These are phyloP conservation scores for Clathrospora elynae DNA, from an alignment of 2,329 filamentous ascomycete genomes.

Conservation along the genomic window DNA sequence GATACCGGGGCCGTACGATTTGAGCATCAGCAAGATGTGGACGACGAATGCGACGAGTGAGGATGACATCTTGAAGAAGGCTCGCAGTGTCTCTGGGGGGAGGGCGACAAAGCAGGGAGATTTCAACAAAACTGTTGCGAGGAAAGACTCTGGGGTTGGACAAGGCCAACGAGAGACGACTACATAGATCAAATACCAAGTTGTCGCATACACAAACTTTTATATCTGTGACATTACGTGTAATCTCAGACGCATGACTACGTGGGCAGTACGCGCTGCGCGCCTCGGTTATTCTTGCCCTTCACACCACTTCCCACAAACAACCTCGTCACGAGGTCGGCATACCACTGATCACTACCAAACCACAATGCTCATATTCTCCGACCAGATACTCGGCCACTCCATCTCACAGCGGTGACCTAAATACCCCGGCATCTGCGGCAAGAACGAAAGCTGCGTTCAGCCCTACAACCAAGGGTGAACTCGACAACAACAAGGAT, in stretches of 20 bases:
- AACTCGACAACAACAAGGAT: conserved; percentile 19
- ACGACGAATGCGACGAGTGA: conserved; percentile 71
- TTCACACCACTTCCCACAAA: conserved; percentile 15
- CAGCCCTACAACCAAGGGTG: conserved; percentile 1
- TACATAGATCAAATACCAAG: conserved; percentile 14
- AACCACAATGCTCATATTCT: neutral
- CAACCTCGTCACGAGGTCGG: conserved; percentile 8
- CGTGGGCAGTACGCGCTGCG: conserved; percentile 25
- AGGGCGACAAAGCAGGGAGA: conserved; percentile 20
- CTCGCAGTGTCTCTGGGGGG: conserved; percentile 33
- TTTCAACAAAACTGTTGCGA: conserved; percentile 24
- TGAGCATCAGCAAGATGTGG: conserved; percentile 86
- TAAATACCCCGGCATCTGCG: neutral
- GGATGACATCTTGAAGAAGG: conserved; percentile 41
- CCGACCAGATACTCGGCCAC: neutral
- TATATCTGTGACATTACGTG: neutral
- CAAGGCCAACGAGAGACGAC: conserved; percentile 14
- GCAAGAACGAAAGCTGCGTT: neutral
- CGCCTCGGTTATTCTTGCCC: conserved; percentile 24
- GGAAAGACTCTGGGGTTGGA: conserved; percentile 21
- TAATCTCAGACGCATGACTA: conserved; percentile 15
- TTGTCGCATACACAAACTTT: neutral
- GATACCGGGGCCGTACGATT: conserved; percentile 83
- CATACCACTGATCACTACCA: neutral
- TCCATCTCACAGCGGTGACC: conserved; percentile 5